Evolutionary conservation across 768 basidiomycete species (phyloP).

Genomic region (Mycena rebaudengoi): DNA sequence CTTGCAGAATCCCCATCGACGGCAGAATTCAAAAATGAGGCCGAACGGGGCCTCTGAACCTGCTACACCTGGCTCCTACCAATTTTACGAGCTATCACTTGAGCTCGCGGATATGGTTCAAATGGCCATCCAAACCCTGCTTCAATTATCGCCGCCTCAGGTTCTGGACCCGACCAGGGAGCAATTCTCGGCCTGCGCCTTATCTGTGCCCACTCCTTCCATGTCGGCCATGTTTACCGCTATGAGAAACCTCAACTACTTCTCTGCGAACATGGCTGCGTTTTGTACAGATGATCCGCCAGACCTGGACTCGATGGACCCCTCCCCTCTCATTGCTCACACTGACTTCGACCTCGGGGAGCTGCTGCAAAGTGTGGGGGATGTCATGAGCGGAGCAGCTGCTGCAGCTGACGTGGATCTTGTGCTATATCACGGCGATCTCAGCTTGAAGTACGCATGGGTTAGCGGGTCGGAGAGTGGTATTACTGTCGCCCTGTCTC

Average conservation of each 20-base stretch:
- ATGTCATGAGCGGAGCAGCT: constrained; percentile 85
- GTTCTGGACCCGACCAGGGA: constrained; percentile 93
- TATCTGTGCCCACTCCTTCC: constrained; percentile 88
- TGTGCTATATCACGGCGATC: constrained; percentile 90
- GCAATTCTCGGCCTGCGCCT: constrained; percentile 88
- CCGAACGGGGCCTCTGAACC: constrained; percentile 22
- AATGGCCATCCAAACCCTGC: constrained; percentile 88
- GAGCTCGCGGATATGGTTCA: constrained; percentile 94
- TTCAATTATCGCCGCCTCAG: constrained; percentile 91
- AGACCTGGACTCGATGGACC: constrained; percentile 6
- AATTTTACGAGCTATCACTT: constrained; percentile 75
- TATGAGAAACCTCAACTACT: constrained; percentile 94
- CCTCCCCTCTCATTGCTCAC: constrained; percentile 22
- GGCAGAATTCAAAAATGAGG: constrained; percentile 12
- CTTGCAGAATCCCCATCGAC: constrained; percentile 74
- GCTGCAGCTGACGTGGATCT: constrained; percentile 89
- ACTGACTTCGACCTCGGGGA: constrained; percentile 94
- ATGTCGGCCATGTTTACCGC: constrained; percentile 89
- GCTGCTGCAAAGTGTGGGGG: constrained; percentile 87
- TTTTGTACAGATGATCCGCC: constrained; percentile 51
- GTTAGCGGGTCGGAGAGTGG: constrained; percentile 89
- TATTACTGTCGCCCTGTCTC: constrained; percentile 79
- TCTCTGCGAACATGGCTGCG: constrained; percentile 83
- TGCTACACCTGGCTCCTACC: constrained; percentile 34
- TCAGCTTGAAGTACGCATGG: constrained; percentile 85